Evolutionary conservation across 2,329 filamentous ascomycete species (phyloP).

Genomic region (Colletotrichum siamense): DNA sequence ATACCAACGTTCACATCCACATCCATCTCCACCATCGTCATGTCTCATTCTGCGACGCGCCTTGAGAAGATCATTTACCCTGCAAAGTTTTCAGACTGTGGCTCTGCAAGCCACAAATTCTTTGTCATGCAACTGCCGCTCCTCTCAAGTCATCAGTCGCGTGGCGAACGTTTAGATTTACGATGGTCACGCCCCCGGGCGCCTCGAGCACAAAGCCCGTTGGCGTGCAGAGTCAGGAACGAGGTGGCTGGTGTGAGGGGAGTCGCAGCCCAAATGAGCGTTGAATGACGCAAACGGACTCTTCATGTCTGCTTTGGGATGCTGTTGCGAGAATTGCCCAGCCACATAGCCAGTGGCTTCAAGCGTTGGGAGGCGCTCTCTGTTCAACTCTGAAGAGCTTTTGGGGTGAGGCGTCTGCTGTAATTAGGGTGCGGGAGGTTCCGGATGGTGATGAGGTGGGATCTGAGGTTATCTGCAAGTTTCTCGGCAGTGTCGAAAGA

Average conservation of each 20-base stretch:
- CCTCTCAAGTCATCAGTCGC: background rate
- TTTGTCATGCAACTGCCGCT: background rate
- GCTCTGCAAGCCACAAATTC: background rate
- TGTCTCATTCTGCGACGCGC: background rate
- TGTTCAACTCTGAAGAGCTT: background rate
- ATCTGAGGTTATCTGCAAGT: background rate
- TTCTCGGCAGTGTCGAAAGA: background rate
- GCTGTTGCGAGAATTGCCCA: background rate
- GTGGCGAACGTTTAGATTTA: background rate
- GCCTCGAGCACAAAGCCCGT: background rate
- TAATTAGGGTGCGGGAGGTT: background rate
- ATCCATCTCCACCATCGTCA: background rate
- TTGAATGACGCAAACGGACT: background rate
- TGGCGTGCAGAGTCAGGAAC: background rate
- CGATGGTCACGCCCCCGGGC: background rate
- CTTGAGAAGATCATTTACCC: background rate
- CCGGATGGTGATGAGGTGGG: background rate
- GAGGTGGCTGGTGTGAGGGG: background rate
- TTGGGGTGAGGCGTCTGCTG: background rate
- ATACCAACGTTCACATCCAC: background rate
- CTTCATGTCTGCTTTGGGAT: background rate
- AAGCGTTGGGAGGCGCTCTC: background rate
- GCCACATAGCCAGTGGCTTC: background rate
- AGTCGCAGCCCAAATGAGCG: background rate
- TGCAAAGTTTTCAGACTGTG: background rate